These are phyloP conservation scores for Diaporthe australafricana DNA, from an alignment of 2,329 filamentous ascomycete genomes.

Conservation along the genomic window DNA sequence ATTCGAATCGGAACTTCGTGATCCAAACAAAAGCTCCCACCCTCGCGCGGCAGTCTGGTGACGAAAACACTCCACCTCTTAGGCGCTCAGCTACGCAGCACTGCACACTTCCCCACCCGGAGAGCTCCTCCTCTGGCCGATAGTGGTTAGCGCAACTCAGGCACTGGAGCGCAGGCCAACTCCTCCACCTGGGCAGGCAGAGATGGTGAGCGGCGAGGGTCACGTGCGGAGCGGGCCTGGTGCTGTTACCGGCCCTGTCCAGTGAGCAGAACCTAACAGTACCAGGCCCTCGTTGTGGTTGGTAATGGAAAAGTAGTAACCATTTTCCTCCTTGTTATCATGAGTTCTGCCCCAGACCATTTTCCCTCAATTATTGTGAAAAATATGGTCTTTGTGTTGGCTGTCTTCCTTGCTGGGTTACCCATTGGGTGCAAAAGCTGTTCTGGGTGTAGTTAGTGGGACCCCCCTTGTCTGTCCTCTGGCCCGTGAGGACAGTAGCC, in stretches of 20 bases:
- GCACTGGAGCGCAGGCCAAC: background rate
- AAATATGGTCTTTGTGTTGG: background rate
- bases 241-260: background rate
- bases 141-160: slow-evolving; percentile 14
- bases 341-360: background rate
- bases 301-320: background rate
- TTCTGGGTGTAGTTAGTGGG: background rate
- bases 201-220: background rate
- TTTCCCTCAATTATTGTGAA: no score
- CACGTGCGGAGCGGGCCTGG: background rate
- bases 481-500: background rate
- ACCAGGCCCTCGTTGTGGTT: background rate
- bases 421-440: background rate
- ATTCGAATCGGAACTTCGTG: background rate
- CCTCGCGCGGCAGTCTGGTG: slow-evolving; percentile 10
- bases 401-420: background rate
- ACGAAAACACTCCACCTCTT: slow-evolving; percentile 23
- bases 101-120: slow-evolving; percentile 10
- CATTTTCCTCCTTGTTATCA: background rate
- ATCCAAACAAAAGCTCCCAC: slow-evolving; percentile 14
- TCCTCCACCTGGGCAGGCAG: background rate
- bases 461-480: background rate
- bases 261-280: background rate
- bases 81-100: background rate
- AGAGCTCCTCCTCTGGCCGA: slow-evolving; percentile 14